phyloP scores from a whole-genome alignment of 805 yeast genomes.

The Debaryomyces maramus region DNA sequence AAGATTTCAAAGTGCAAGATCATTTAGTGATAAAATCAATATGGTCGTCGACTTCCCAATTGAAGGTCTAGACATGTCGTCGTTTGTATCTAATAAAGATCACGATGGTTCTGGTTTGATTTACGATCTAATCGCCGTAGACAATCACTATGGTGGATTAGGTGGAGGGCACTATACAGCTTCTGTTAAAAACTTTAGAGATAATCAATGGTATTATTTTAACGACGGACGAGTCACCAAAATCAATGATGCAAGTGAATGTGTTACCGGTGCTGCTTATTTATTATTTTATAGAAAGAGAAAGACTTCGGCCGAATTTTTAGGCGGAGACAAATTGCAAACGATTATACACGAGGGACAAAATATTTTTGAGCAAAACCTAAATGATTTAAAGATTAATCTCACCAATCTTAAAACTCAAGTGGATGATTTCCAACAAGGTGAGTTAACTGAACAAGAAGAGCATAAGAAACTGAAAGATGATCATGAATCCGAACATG shows the following conservation, averaged over 20 bases:
- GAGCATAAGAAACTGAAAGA: slow-evolving; percentile 1
- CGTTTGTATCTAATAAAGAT: slow-evolving; percentile 44
- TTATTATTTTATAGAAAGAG: slow-evolving; percentile 76
- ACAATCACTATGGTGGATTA: slow-evolving; percentile 92
- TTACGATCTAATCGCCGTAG: slow-evolving; percentile 89
- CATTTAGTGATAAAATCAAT: slow-evolving; percentile 87
- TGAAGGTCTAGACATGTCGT: slow-evolving; percentile 70
- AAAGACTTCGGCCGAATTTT: slow-evolving; percentile 26
- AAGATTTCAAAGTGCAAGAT: slow-evolving; percentile 80
- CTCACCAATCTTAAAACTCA: slow-evolving; percentile 18
- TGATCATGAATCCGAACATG: slow-evolving; percentile 4
- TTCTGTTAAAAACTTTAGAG: slow-evolving; percentile 74
- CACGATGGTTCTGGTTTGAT: slow-evolving; percentile 36
- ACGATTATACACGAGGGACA: slow-evolving; percentile 45
- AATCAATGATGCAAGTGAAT: slow-evolving; percentile 54
- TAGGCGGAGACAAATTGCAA: slow-evolving; percentile 51
- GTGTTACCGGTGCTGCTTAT: slow-evolving; percentile 80
- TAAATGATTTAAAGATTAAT: slow-evolving; percentile 12
- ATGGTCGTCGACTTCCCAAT: slow-evolving; percentile 86
- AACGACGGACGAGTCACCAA: slow-evolving; percentile 78
- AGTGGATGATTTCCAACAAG: slow-evolving; percentile 5
- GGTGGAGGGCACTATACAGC: slow-evolving; percentile 99
- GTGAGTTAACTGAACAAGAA: slow-evolving; percentile 6
- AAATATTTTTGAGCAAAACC: slow-evolving; percentile 15
- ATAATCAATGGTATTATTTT: slow-evolving; percentile 81